These are phyloP conservation scores for Cubamyces sp. DNA, from an alignment of 768 basidiomycete species.

Conservation along the genomic window DNA sequence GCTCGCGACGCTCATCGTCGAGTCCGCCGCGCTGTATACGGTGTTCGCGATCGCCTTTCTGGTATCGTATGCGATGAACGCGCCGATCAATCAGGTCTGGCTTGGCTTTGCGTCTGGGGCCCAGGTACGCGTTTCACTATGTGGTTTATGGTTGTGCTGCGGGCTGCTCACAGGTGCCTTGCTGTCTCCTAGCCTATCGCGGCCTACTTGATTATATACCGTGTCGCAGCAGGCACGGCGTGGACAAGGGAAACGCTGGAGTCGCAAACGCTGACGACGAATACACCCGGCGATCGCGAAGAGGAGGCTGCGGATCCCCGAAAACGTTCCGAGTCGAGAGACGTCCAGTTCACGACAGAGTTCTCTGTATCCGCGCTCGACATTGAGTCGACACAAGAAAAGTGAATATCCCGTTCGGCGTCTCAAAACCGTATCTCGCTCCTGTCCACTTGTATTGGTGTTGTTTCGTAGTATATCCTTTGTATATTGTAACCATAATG, in stretches of 20 bases:
- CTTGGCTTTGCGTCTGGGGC: conserved; percentile 21
- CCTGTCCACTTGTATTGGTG: too few species aligned
- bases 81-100: conserved; percentile 30
- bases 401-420: not conserved
- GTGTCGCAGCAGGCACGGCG: conserved; percentile 30
- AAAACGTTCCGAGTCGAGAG: not conserved
- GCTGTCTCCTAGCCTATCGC: conserved; percentile 23
- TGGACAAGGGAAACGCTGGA: conserved; percentile 23
- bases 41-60: conserved; percentile 33
- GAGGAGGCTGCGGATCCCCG: too few species aligned
- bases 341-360: conserved; percentile 12
- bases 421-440: too few species aligned
- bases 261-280: conserved; percentile 14
- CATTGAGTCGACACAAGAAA: conserved; percentile 2
- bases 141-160: not conserved
- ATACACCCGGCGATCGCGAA: too few species aligned
- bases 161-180: not conserved
- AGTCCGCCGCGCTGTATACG: conserved; percentile 35
- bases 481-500: too few species aligned
- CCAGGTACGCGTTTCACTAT: conserved; percentile 21
- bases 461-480: too few species aligned
- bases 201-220: conserved; percentile 33
- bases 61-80: conserved; percentile 32
- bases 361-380: conserved; percentile 14
- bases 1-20: conserved; percentile 31